Conservation (phyloP, 495 filamentous ascomycete species). For the Immersiella caudata region DNA sequence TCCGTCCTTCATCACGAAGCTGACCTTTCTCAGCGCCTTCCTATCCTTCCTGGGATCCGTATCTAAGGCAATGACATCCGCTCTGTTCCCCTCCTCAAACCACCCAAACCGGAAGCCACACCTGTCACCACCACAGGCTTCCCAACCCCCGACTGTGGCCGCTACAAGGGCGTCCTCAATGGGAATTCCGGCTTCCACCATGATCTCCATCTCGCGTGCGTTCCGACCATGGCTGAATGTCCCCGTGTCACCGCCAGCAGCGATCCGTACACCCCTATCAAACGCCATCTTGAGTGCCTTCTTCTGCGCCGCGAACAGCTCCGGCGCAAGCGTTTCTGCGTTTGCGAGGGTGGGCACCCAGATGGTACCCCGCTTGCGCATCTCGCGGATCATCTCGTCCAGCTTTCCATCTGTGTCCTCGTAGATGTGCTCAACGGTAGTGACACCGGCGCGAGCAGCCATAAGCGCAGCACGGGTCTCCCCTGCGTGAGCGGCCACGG, state of each 20-base stretch:
- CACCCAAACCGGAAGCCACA: constrained; percentile 54
- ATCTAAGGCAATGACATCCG: constrained; percentile 53
- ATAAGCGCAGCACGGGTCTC: constrained; percentile 47
- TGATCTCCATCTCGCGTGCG: constrained; percentile 52
- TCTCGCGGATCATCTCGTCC: constrained; percentile 39
- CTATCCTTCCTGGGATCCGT: constrained; percentile 41
- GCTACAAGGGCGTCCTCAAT: constrained; percentile 50
- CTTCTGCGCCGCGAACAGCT: constrained; percentile 37
- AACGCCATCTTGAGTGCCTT: constrained; percentile 24
- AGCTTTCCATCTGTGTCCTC: constrained; percentile 41
- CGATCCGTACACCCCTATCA: constrained; percentile 47
- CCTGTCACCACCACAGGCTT: constrained; percentile 52
- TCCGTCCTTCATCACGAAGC: constrained; percentile 58
- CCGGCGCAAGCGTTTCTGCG: constrained; percentile 33
- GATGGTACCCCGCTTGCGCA: constrained; percentile 45
- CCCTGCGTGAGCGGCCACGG: constrained; percentile 51
- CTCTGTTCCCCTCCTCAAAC: constrained; percentile 48
- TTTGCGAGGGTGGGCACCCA: constrained; percentile 56
- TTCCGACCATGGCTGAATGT: constrained; percentile 56
- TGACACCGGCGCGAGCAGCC: constrained; percentile 54
- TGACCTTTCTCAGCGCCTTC: constrained; percentile 48
- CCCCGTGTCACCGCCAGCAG: constrained; percentile 55
- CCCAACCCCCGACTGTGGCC: constrained; percentile 53
- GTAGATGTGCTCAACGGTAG: constrained; percentile 55
- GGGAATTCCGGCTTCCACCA: constrained; percentile 54